Percentiles rank a stretch among this genome's conserved stretches.
Conservation (phyloP, 2,329 filamentous ascomycete genomes). For the Colletotrichum chlorophyti region DNA sequence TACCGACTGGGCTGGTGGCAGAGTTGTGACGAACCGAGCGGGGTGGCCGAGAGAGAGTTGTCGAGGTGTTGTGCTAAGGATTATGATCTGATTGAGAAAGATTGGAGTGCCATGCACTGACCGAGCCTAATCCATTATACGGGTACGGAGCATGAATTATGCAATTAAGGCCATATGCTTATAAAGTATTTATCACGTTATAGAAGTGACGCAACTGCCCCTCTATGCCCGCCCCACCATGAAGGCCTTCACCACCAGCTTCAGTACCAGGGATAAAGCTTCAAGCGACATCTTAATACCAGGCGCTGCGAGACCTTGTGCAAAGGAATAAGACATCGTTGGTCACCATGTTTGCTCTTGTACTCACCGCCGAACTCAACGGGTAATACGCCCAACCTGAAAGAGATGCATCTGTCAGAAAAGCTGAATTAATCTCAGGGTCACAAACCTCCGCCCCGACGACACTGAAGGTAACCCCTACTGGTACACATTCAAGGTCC, state of each 20-base stretch:
- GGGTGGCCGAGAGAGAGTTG: background rate
- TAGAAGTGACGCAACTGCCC: conserved; percentile 22
- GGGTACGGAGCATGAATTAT: too few species aligned
- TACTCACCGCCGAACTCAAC: conserved; percentile 71
- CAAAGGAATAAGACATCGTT: background rate
- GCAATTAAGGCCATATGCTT: background rate
- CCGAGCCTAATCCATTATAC: too few species aligned
- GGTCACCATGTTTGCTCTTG: conserved; percentile 67
- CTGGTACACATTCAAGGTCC: conserved; percentile 97
- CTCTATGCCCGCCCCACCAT: conserved; percentile 24
- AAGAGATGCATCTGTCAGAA: too few species aligned
- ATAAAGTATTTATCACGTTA: background rate
- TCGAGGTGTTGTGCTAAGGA: conserved; percentile 2
- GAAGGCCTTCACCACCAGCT: conserved; percentile 1
- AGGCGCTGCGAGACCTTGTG: background rate
- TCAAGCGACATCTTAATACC: background rate
- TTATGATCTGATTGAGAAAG: conserved; percentile 13
- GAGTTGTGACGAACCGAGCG: conserved; percentile 1
- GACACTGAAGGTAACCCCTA: conserved; percentile 86
- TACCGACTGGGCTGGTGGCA: conserved; percentile 32
- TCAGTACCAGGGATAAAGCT: background rate
- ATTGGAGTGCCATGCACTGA: conserved; percentile 1
- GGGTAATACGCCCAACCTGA: too few species aligned
- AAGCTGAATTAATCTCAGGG: too few species aligned
- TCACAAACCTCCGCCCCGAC: conserved; percentile 85